These are phyloP conservation scores for Ocimum tenuiflorum DNA, from an alignment of 257 asterid species.

Conservation along the genomic window DNA sequence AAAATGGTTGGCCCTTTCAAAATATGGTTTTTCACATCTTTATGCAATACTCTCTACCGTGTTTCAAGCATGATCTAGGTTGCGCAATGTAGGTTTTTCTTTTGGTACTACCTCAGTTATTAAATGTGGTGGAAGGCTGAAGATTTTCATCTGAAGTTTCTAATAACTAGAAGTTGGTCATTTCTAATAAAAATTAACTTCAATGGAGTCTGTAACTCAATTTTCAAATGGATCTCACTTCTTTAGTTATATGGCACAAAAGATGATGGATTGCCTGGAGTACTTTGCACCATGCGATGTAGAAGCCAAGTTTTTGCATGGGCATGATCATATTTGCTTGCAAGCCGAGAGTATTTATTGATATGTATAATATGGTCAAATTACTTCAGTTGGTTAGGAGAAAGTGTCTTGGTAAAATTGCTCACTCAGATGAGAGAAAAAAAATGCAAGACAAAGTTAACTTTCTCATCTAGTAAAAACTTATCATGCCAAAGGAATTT, in stretches of 20 bases:
- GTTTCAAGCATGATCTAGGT: neutral
- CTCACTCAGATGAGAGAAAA: neutral
- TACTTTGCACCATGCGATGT: neutral
- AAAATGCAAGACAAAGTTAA: neutral
- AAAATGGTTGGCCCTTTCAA: neutral
- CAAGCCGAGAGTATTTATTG: neutral
- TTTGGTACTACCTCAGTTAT: neutral
- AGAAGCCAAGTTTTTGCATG: neutral
- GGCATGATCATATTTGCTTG: neutral
- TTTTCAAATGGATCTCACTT: neutral
- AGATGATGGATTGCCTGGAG: neutral
- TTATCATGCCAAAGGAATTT: neutral
- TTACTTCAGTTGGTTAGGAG: neutral
- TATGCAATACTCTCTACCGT: neutral
- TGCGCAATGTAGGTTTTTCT: neutral
- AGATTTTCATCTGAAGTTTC: neutral
- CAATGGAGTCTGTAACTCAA: neutral
- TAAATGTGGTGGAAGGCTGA: constrained; percentile 3
- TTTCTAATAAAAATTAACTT: neutral
- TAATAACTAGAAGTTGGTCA: neutral
- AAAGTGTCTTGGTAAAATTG: neutral
- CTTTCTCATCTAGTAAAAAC: neutral
- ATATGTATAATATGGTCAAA: neutral
- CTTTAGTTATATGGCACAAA: neutral
- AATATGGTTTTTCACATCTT: neutral